Percentiles rank a stretch among this genome's conserved stretches.
These are phyloP conservation scores for Mycena filopes DNA, from an alignment of 768 basidiomycete genomes.

Conservation along the genomic window DNA sequence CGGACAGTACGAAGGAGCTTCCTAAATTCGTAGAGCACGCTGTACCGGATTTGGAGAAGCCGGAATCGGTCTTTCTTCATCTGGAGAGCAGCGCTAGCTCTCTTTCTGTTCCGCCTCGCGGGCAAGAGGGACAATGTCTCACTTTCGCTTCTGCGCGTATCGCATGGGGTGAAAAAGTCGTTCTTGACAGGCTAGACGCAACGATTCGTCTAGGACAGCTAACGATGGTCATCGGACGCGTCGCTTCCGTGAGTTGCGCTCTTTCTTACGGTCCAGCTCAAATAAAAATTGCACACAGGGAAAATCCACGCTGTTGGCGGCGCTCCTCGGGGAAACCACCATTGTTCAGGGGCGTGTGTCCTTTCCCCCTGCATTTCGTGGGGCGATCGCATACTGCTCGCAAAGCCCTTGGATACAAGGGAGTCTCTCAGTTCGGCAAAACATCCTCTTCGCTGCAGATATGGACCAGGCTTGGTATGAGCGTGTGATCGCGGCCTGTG, in stretches of 20 bases:
- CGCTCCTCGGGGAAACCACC: conserved; percentile 24
- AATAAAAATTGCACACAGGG: not conserved
- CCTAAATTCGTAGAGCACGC: not conserved
- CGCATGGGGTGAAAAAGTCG: conserved; percentile 21
- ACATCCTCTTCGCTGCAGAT: conserved; percentile 19
- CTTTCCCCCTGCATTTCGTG: conserved; percentile 12
- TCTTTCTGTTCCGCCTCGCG: not conserved
- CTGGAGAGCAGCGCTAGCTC: not conserved
- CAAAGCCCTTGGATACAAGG: conserved; percentile 29
- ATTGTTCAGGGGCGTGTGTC: conserved; percentile 12
- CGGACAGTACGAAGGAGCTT: conserved; percentile 1
- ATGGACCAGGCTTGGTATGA: conserved; percentile 25
- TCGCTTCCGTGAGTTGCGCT: conserved; percentile 24
- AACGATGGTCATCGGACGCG: conserved; percentile 29
- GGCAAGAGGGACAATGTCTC: not conserved
- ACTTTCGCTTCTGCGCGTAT: conserved; percentile 10
- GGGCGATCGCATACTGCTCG: conserved; percentile 28
- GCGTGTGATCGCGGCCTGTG: conserved; percentile 17
- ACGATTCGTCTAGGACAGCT: conserved; percentile 10
- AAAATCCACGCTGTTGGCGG: conserved; percentile 22
- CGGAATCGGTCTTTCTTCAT: conserved; percentile 4
- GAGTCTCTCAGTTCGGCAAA: conserved; percentile 27
- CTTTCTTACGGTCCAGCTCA: not conserved
- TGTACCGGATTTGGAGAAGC: not conserved
- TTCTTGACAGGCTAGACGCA: conserved; percentile 12